These are phyloP conservation scores for Cyberlindnera mycetangii DNA, from an alignment of 805 yeast genomes.

Conservation along the genomic window DNA sequence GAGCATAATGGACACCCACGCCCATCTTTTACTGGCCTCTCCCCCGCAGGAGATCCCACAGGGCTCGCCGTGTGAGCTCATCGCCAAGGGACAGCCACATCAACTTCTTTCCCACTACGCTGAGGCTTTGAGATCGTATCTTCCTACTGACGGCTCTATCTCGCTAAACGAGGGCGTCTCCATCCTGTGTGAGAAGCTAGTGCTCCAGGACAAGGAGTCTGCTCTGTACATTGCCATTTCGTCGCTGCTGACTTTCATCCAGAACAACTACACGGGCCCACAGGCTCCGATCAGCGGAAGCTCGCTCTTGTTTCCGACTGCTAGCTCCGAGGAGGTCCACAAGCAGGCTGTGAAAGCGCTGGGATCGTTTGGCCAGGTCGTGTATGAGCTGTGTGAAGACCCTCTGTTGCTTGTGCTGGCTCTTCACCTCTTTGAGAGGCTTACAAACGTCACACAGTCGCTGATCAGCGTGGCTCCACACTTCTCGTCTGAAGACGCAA, in stretches of 20 bases:
- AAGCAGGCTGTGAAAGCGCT: constrained; percentile 36
- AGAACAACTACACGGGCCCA: constrained; percentile 84
- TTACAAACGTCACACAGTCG: constrained; percentile 32
- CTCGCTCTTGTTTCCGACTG: constrained; percentile 26
- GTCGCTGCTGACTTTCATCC: constrained; percentile 65
- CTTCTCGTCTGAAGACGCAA: constrained; percentile 29
- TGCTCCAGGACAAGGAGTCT: constrained; percentile 10
- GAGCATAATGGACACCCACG: constrained; percentile 1
- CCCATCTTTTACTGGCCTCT: constrained; percentile 14
- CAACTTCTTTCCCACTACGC: constrained; percentile 6
- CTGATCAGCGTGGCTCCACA: constrained; percentile 25
- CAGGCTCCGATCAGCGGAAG: constrained; percentile 39
- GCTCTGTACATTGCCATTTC: constrained; percentile 42
- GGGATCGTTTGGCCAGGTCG: constrained; percentile 62
- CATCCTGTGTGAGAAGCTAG: constrained; percentile 2
- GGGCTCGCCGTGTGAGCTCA: constrained; percentile 10
- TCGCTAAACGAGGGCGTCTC: constrained; percentile 11
- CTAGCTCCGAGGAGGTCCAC: constrained; percentile 16
- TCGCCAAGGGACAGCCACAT: constrained; percentile 10
- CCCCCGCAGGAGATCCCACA: constrained; percentile 11
- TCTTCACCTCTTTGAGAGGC: constrained; percentile 40
- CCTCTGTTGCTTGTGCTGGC: constrained; percentile 46
- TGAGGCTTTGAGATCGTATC: constrained; percentile 2
- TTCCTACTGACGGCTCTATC: constrained; percentile 3
- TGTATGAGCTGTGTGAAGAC: constrained; percentile 57